Evolutionary conservation across 1,284 basidiomycete species (phyloP).

Genomic region (Ganoderma lucidum): DNA sequence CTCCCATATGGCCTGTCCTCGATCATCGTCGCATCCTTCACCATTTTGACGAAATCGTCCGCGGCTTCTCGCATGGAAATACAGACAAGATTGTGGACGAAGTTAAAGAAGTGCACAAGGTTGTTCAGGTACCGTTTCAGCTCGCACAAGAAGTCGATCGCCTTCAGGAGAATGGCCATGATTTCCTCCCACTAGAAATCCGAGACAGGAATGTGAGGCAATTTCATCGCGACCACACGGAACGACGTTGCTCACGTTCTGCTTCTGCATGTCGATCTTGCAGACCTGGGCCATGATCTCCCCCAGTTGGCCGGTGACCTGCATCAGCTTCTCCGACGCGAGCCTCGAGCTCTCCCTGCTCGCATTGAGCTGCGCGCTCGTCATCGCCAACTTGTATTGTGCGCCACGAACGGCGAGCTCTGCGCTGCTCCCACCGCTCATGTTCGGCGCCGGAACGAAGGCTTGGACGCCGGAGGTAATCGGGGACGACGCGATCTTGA

Average conservation of each 20-base stretch:
- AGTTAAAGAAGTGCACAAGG: slow-evolving; percentile 25
- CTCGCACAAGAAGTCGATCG: slow-evolving; percentile 24
- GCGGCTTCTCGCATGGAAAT: slow-evolving; percentile 19
- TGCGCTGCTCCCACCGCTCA: slow-evolving; percentile 13
- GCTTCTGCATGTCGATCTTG: slow-evolving; percentile 16
- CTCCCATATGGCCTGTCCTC: background rate
- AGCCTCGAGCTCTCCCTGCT: slow-evolving; percentile 18
- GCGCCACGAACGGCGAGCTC: slow-evolving; percentile 13
- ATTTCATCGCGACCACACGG: background rate
- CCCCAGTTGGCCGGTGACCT: slow-evolving; percentile 21
- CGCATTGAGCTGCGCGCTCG: slow-evolving; percentile 21
- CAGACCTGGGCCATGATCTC: slow-evolving; percentile 21
- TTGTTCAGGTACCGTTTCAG: slow-evolving; percentile 25
- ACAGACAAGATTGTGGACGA: slow-evolving; percentile 23
- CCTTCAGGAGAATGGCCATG: slow-evolving; percentile 15
- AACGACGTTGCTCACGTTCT: slow-evolving; percentile 17
- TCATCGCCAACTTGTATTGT: slow-evolving; percentile 10
- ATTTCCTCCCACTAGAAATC: slow-evolving; percentile 23
- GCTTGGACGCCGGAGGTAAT: slow-evolving; percentile 17
- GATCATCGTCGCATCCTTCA: slow-evolving; percentile 20
- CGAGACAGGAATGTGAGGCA: no score
- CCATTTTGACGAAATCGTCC: slow-evolving; percentile 19
- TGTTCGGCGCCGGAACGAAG: slow-evolving; percentile 10
- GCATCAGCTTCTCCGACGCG: slow-evolving; percentile 21
- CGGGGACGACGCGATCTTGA: slow-evolving; percentile 14